phyloP scores from a whole-genome alignment of 2,329 filamentous ascomycete genomes.

The Myotisia sp. region DNA sequence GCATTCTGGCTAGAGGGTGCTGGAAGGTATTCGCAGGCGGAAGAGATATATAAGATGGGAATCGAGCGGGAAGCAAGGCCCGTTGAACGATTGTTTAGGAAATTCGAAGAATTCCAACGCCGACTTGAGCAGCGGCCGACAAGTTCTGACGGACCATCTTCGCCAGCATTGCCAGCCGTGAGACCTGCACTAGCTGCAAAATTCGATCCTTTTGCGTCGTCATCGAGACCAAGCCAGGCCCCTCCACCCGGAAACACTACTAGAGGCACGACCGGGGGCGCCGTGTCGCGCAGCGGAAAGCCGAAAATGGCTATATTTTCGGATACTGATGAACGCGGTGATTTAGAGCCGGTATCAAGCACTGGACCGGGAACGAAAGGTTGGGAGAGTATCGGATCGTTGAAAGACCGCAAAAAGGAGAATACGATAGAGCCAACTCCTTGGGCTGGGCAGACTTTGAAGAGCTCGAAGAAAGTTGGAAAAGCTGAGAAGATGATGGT shows the following conservation, averaged over 20 bases:
- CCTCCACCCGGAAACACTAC: slow-evolving; percentile 53
- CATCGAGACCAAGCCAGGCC: slow-evolving; percentile 34
- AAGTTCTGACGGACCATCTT: slow-evolving; percentile 53
- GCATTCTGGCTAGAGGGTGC: slow-evolving; percentile 80
- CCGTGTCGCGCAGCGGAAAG: slow-evolving; percentile 51
- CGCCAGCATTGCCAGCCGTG: slow-evolving; percentile 71
- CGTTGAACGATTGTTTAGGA: slow-evolving; percentile 64
- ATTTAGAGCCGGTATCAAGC: slow-evolving; percentile 43
- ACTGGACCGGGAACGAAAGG: slow-evolving; percentile 48
- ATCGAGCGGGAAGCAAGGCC: slow-evolving; percentile 80
- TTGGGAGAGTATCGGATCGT: slow-evolving; percentile 82
- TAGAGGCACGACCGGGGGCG: slow-evolving; percentile 33
- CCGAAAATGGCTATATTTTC: slow-evolving; percentile 86
- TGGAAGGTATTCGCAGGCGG: slow-evolving; percentile 74
- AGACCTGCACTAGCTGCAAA: slow-evolving; percentile 76
- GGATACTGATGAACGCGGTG: slow-evolving; percentile 51
- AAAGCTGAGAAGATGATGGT: slow-evolving; percentile 70
- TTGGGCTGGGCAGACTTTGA: slow-evolving; percentile 83
- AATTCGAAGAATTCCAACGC: slow-evolving; percentile 82
- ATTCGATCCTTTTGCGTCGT: slow-evolving; percentile 58
- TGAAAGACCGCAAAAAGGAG: slow-evolving; percentile 85
- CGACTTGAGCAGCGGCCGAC: slow-evolving; percentile 55
- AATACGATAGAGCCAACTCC: slow-evolving; percentile 74
- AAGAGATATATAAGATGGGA: slow-evolving; percentile 83
- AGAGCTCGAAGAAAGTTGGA: slow-evolving; percentile 69